Evolutionary conservation across 345 rosid species (phyloP), one percentile per base, ranked within the genome.

Genomic region (Corymbia maculata): DNA sequence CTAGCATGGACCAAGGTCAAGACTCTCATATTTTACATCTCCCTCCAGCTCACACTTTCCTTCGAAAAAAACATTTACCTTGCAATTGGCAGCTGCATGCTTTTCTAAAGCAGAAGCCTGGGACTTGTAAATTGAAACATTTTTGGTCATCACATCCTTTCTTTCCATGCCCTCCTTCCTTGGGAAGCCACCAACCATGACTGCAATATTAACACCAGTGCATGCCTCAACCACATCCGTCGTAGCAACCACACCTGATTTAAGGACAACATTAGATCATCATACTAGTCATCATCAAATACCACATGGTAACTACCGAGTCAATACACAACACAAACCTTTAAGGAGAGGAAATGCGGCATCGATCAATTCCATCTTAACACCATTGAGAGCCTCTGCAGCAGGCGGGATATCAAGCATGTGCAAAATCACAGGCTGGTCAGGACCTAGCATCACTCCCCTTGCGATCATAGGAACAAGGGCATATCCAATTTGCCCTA

Each of bases 141-240:
- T 98, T 92, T 95, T 98, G 7, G 98, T 91, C 99, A 98, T 98
- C 50, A 98, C 99, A 93, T 98, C 99, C 91, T 98, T 98, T 90
- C 99, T 96, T 91, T 98, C 99, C 99, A 98, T 98, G 52, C 99
- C 99, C 93, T 98, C 99, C 88, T 98, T 98, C 90, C 99, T 95
- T 2, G 99, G 99, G 94, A 98, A 98, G 42, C 99, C 99, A 91
- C 99, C 99, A 87, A 98, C 99, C 99, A 98, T 98, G 89, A 98
- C 96, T 28, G 99, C 99, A 88, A 98, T 57, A 36, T 88, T 94
- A 87, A 98, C 99, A 68, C 97, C 97, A 84, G 97, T 96, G 95
- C 99, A 98, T 21, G 98, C 99, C 92, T 98, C 99, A 86, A 98
- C 93, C 82, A 87, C 99, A 90, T 98, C 99, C 66, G 99, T 97